Evolutionary conservation across 2,329 filamentous ascomycete species (phyloP).

Genomic region (Gremmenia infestans): DNA sequence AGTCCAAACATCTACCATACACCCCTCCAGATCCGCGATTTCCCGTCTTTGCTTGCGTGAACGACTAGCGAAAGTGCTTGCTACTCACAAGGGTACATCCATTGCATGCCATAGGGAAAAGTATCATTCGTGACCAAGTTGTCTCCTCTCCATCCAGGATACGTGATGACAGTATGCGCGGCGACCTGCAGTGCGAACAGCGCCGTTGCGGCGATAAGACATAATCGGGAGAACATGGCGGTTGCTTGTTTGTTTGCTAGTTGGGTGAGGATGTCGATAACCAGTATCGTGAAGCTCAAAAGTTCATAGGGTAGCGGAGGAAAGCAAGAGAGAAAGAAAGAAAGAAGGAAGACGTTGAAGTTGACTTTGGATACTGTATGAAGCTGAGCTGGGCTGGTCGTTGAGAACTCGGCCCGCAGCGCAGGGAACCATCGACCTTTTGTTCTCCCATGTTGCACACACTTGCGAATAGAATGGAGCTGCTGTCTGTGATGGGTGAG

Average conservation of each 20-base stretch:
- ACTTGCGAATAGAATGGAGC: no score
- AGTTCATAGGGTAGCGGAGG: not conserved
- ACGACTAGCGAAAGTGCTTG: constrained; percentile 3
- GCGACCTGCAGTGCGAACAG: constrained; percentile 24
- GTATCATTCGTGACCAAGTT: constrained; percentile 34
- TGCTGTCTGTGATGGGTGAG: not conserved
- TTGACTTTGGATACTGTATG: not conserved
- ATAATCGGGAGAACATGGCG: constrained; percentile 9
- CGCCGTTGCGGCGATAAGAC: constrained; percentile 6
- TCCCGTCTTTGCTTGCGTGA: not conserved
- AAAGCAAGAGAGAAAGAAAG: not conserved
- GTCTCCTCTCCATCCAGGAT: constrained; percentile 37
- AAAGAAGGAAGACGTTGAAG: not conserved
- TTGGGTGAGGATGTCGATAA: not conserved
- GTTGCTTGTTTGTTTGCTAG: not conserved
- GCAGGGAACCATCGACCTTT: no score
- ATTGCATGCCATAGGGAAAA: constrained; percentile 35
- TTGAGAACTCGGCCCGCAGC: not conserved
- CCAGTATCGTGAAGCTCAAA: constrained; percentile 1
- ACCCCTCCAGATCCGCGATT: not conserved
- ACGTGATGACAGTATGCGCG: constrained; percentile 37
- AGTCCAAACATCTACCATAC: not conserved
- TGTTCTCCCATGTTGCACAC: no score
- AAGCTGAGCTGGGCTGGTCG: not conserved
- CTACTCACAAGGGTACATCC: constrained; percentile 36